phyloP scores from a whole-genome alignment of 75 land plant genomes.

The Pinus tabuliformis region DNA sequence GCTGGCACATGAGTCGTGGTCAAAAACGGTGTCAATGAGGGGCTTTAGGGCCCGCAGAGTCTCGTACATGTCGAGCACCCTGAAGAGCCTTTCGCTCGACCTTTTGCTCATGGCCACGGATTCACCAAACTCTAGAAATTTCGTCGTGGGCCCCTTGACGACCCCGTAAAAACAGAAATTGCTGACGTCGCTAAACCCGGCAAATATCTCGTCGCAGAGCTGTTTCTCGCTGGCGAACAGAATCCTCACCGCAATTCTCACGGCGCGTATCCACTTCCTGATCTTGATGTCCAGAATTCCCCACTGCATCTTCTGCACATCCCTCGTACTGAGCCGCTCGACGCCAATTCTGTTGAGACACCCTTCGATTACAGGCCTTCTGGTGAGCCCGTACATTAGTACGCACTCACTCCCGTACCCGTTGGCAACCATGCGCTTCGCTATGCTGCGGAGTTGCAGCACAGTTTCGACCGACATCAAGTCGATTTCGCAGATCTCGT shows the following conservation, averaged over 20 bases:
- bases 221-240: too few species aligned
- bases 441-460: constrained; percentile 27
- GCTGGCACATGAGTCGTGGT: too few species aligned
- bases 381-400: constrained; percentile 34
- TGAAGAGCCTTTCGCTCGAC: constrained; percentile 57
- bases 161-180: too few species aligned
- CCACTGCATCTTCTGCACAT: too few species aligned
- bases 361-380: constrained; percentile 30
- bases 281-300: too few species aligned
- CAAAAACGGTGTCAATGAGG: constrained; percentile 48
- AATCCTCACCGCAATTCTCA: too few species aligned
- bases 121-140: constrained; percentile 43
- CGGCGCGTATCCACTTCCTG: too few species aligned
- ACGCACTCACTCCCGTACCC: constrained; percentile 48
- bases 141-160: constrained; percentile 42
- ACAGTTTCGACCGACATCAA: constrained; percentile 19
- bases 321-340: constrained; percentile 39
- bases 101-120: constrained; percentile 46
- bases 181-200: too few species aligned
- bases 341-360: constrained; percentile 24
- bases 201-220: too few species aligned
- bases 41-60: constrained; percentile 42
- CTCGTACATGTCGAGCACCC: constrained; percentile 56
- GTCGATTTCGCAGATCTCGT: constrained; percentile 19
- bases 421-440: constrained; percentile 38